Conservation (phyloP, 2,329 filamentous ascomycete species). For the Alternaria sp. region DNA sequence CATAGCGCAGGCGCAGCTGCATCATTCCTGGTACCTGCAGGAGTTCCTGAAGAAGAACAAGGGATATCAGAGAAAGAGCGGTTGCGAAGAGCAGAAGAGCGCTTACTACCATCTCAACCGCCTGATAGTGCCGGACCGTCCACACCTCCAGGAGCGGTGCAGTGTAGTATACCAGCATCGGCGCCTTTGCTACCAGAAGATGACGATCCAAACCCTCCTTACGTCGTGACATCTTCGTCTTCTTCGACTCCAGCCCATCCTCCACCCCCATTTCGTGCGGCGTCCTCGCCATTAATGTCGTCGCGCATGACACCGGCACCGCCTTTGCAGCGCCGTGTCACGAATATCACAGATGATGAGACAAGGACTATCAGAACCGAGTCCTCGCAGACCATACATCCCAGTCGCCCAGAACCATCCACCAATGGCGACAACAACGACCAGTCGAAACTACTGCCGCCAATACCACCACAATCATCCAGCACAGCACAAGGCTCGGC, state of each 20-base stretch:
- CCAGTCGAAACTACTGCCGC: slow-evolving; percentile 32
- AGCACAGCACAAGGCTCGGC: slow-evolving; percentile 27
- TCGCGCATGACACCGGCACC: slow-evolving; percentile 17
- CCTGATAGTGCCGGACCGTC: slow-evolving; percentile 59
- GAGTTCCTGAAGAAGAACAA: slow-evolving; percentile 64
- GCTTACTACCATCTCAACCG: slow-evolving; percentile 82
- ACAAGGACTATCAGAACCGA: slow-evolving; percentile 26
- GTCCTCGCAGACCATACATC: slow-evolving; percentile 40
- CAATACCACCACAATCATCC: slow-evolving; percentile 32
- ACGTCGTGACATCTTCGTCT: slow-evolving; percentile 34
- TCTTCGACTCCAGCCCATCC: slow-evolving; percentile 34
- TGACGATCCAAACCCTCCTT: slow-evolving; percentile 37
- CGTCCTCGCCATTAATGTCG: slow-evolving; percentile 24
- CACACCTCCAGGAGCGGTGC: slow-evolving; percentile 53
- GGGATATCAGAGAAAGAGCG: slow-evolving; percentile 82
- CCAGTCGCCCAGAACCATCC: slow-evolving; percentile 11
- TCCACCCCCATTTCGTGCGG: slow-evolving; percentile 38
- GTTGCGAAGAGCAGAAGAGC: slow-evolving; percentile 77
- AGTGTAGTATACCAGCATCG: slow-evolving; percentile 43
- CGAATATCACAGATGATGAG: slow-evolving; percentile 25
- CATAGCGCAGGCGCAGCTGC: slow-evolving; percentile 51
- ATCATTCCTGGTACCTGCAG: slow-evolving; percentile 63
- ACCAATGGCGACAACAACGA: slow-evolving; percentile 19
- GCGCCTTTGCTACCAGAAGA: slow-evolving; percentile 50
- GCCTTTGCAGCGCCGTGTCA: slow-evolving; percentile 28